Evolutionary conservation across 75 land plant species (phyloP), one percentile per base, ranked within the genome.

Genomic region (Selaginella tamariscina): DNA sequence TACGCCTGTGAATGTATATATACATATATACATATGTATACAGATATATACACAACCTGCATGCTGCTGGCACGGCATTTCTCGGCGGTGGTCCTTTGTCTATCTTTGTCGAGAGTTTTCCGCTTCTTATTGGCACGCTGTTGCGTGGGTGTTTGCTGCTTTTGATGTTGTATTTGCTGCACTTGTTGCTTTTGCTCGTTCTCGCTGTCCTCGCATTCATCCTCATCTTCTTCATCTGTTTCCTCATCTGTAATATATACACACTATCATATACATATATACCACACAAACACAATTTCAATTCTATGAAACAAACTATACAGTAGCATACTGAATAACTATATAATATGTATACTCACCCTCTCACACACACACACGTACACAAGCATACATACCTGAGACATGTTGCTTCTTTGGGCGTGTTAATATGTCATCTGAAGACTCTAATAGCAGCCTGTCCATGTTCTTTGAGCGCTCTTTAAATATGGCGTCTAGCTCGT

Each of bases 101-200:
- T 21, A 9, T 59, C 62, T n/a, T 59, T 59, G 24, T 59, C 27
- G 8, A 59, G n/a, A 31, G 72, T 15, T 59, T 59, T 59, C 18
- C 62, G 23, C 21, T 21, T 27, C 62, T n/a, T 5, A 2, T 5
- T 5, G n/a, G 56, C 72, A 0, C 15, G 49, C 49, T 39, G 49
- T 39, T 39, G 49, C 49, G 5, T 5, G 11, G 5, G 49, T 15
- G 5, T 5, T 15, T 39, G 49, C 49, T 39, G 49, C 49, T 5
- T 5, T 15, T 39, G 49, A 15, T 15, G 5, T 39, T 39, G 49
- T 5, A 39, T 39, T 39, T 39, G 49, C 49, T 39, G 49, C 49
- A 39, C 11, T 15, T 39, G 49, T 15, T 39, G 49, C 49, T 5
- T 5, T 5, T 20, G 77, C 82, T 0, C 81, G 87, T 59, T 59